These are phyloP conservation scores for Leccinum fibrillosum DNA, from an alignment of 768 basidiomycete genomes.

Conservation along the genomic window DNA sequence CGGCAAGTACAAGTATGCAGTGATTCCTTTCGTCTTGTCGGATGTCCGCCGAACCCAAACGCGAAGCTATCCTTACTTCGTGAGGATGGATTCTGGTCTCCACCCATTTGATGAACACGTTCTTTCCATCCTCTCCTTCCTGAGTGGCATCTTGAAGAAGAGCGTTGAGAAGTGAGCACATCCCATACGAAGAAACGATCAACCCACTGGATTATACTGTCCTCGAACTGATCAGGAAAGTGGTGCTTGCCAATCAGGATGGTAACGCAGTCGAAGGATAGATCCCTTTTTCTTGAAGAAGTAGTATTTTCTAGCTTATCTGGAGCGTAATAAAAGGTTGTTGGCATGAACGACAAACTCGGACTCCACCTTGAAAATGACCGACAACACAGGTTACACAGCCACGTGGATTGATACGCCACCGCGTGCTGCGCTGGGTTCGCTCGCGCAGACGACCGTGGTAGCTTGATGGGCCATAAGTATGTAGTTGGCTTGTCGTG, in stretches of 20 bases:
- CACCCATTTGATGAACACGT: conserved; percentile 16
- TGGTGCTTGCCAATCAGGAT: conserved; percentile 25
- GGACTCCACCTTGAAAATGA: too few relatives aligned
- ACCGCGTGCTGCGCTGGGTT: too few relatives aligned
- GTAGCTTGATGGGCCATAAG: too few relatives aligned
- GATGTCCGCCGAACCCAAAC: neutral
- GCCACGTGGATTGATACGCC: too few relatives aligned
- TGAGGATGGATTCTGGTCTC: neutral
- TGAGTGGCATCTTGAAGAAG: conserved; percentile 11
- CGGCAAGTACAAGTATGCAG: conserved; percentile 19
- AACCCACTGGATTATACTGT: conserved; percentile 10
- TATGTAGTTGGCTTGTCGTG: too few relatives aligned
- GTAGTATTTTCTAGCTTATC: neutral
- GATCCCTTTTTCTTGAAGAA: conserved; percentile 17
- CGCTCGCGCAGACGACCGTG: too few relatives aligned
- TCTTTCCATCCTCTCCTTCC: neutral
- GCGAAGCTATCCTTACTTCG: conserved; percentile 4
- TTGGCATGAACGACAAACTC: neutral
- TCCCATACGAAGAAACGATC: neutral
- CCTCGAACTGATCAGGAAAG: conserved; percentile 3
- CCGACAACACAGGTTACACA: too few relatives aligned
- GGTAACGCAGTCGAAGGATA: conserved; percentile 24
- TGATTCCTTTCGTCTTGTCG: conserved; percentile 17
- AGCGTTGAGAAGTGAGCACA: neutral
- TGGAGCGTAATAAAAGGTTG: neutral